phyloP scores from a whole-genome alignment of 83 land plant genomes.

The Larix sibirica region DNA sequence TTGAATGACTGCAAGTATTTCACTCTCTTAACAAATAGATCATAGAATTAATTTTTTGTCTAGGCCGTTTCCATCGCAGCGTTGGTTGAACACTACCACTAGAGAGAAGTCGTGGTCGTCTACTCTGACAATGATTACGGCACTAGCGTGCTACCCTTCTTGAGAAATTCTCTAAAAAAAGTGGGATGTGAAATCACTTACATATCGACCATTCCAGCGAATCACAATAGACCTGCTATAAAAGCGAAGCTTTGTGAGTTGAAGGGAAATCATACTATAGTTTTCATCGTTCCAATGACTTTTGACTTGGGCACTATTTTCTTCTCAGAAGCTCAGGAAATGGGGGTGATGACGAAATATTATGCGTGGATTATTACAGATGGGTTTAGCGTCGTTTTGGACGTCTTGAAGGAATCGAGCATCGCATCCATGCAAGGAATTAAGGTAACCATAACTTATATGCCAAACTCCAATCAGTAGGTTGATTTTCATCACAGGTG shows the following conservation, averaged over 20 bases:
- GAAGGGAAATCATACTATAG: conserved; percentile 13
- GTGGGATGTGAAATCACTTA: conserved; percentile 36
- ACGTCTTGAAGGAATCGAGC: background rate
- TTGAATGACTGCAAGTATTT: too few species aligned
- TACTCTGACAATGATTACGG: conserved; percentile 72
- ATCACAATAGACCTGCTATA: conserved; percentile 32
- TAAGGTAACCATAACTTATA: background rate
- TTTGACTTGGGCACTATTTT: conserved; percentile 31
- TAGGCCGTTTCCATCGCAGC: conserved; percentile 28
- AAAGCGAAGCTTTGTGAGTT: conserved; percentile 30
- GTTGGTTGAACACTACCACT: conserved; percentile 35
- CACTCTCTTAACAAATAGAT: too few species aligned
- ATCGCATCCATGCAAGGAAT: conserved; percentile 21
- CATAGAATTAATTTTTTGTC: background rate
- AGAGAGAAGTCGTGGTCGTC: conserved; percentile 66
- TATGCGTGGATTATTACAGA: conserved; percentile 34
- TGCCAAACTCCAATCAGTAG: background rate
- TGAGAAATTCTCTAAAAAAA: conserved; percentile 56
- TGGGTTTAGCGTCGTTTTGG: background rate
- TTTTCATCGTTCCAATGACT: conserved; percentile 51
- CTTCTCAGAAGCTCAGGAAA: background rate
- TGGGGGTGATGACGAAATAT: conserved; percentile 16
- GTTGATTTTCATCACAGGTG: background rate
- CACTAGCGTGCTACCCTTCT: conserved; percentile 47
- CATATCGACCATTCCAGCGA: conserved; percentile 39